Percentiles rank a stretch among this genome's conserved stretches.
Evolutionary conservation across 2,329 filamentous ascomycete species (phyloP).

Genomic region (Trichoderma aggressivum): DNA sequence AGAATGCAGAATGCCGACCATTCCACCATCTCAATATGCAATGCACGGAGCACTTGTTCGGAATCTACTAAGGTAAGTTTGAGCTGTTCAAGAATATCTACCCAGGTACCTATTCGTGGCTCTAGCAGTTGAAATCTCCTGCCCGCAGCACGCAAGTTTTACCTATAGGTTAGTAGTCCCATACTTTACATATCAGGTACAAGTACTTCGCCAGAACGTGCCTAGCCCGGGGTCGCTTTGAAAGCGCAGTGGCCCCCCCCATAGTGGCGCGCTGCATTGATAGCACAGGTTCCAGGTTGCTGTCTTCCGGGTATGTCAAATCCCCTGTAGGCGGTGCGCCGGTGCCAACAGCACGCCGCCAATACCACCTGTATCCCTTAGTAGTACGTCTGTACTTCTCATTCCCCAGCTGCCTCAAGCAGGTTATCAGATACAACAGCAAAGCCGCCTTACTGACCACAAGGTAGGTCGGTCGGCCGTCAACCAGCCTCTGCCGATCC

Average conservation of each 20-base stretch:
- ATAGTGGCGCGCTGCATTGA: not conserved
- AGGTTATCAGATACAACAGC: constrained; percentile 2
- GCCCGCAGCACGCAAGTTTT: not conserved
- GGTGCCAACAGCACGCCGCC: constrained; percentile 13
- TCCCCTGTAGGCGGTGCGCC: constrained; percentile 13
- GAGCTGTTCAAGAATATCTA: not conserved
- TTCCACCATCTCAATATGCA: not conserved
- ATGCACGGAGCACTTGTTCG: not conserved
- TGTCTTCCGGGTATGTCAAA: not conserved
- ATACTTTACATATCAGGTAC: not conserved
- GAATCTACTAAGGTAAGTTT: not conserved
- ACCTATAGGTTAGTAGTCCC: not conserved
- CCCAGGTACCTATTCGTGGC: not conserved
- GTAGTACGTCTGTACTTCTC: constrained; percentile 4
- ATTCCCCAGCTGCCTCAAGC: constrained; percentile 2
- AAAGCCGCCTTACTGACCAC: constrained; percentile 1
- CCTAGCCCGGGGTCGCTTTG: not conserved
- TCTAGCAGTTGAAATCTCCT: not conserved
- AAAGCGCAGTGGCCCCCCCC: not conserved
- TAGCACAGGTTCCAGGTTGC: no score
- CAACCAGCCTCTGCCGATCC: constrained; percentile 4
- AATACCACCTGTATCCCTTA: constrained; percentile 9
- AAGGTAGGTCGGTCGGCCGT: constrained; percentile 1
- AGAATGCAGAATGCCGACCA: not conserved
- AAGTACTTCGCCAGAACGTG: not conserved